phyloP scores from a whole-genome alignment of 1,284 basidiomycete genomes.

The Trichosporon coremiiforme region DNA sequence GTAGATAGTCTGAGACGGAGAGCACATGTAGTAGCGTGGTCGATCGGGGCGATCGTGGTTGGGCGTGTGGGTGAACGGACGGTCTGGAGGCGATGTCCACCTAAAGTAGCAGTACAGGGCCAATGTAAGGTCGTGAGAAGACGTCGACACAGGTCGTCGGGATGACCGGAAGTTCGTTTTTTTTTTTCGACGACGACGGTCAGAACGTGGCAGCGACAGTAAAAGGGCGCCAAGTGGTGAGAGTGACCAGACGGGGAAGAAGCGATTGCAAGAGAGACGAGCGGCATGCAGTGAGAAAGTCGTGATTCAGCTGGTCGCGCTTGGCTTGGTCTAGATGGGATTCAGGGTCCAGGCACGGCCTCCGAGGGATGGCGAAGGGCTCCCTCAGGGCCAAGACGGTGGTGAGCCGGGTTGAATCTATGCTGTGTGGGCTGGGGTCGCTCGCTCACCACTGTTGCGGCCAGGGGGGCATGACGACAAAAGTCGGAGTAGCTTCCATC shows the following conservation, averaged over 20 bases:
- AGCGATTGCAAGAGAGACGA: neutral
- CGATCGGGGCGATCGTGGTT: slow-evolving; percentile 6
- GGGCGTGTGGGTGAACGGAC: neutral
- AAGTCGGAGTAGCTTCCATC: slow-evolving; percentile 10
- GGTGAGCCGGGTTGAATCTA: neutral
- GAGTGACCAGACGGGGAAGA: neutral
- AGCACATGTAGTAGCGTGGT: neutral
- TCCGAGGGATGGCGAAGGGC: neutral
- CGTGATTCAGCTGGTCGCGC: slow-evolving; percentile 7
- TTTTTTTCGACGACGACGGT: neutral
- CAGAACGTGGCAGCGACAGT: neutral
- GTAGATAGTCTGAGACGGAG: too few relatives aligned
- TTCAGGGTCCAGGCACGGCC: slow-evolving; percentile 2
- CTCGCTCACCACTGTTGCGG: neutral
- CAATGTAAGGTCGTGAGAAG: neutral
- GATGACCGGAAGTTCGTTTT: neutral
- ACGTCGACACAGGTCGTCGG: neutral
- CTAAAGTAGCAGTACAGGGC: neutral
- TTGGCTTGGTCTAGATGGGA: slow-evolving; percentile 1
- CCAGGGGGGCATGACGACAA: neutral
- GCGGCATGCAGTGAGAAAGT: slow-evolving; percentile 1
- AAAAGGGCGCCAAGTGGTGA: neutral
- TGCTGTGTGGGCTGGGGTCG: neutral
- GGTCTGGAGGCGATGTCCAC: slow-evolving; percentile 7
- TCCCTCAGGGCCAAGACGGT: neutral